Conservation (phyloP, 495 filamentous ascomycete genomes). For the Penicillium steckii region DNA sequence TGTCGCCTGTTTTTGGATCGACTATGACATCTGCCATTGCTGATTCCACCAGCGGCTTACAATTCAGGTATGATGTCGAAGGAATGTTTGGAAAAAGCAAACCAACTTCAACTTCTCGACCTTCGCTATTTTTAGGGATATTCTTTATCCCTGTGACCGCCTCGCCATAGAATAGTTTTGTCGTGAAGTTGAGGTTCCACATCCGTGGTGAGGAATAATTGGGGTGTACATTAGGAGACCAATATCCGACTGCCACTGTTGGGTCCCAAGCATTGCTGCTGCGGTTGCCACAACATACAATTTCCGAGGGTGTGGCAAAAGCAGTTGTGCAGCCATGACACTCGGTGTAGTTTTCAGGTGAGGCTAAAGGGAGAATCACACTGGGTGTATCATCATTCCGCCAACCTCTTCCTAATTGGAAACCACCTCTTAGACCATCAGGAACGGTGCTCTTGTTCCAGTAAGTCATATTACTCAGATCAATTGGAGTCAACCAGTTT, state of each 20-base stretch:
- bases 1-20: conserved; percentile 24
- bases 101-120: background rate
- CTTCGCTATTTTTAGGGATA: no score
- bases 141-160: conserved; percentile 9
- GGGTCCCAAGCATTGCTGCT: conserved; percentile 11
- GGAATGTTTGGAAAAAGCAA: conserved; percentile 23
- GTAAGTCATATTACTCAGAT: conserved; percentile 13
- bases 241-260: conserved; percentile 26
- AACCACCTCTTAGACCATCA: conserved; percentile 6
- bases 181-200: conserved; percentile 29
- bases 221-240: conserved; percentile 20
- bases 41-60: conserved; percentile 31
- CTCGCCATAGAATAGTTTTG: conserved; percentile 31
- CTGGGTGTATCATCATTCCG: background rate
- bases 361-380: background rate
- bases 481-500: conserved; percentile 21
- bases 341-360: conserved; percentile 1
- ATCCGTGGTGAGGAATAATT: conserved; percentile 1
- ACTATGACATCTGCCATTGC: conserved; percentile 30
- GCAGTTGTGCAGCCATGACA: conserved; percentile 17
- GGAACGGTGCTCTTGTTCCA: conserved; percentile 18
- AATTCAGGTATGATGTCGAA: conserved; percentile 28
- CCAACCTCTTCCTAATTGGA: conserved; percentile 9
- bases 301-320: conserved; percentile 17
- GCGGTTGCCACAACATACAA: conserved; percentile 33